A percentile compares a stretch with the other conserved stretches of the same genome.
These are phyloP conservation scores for Boletus semigastroideus DNA, from an alignment of 1,284 basidiomycete species.

Conservation along the genomic window DNA sequence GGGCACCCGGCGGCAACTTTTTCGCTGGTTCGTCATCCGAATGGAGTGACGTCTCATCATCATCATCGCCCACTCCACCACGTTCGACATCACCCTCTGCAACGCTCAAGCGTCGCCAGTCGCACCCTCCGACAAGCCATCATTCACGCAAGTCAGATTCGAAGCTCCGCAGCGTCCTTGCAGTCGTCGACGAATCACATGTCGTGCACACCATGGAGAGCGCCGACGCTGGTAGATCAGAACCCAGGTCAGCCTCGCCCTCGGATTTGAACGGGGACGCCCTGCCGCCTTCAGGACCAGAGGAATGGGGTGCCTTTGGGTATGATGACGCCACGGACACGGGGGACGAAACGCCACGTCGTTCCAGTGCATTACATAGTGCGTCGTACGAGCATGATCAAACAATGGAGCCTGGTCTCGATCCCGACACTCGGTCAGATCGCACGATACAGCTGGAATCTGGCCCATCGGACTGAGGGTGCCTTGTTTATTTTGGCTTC, in stretches of 20 bases:
- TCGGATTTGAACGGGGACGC: slow-evolving; percentile 27
- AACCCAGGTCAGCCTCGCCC: slow-evolving; percentile 11
- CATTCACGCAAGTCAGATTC: slow-evolving; percentile 59
- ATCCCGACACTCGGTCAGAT: slow-evolving; percentile 33
- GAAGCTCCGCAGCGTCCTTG: slow-evolving; percentile 63
- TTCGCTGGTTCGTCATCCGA: slow-evolving; percentile 47
- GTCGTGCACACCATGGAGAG: slow-evolving; percentile 14
- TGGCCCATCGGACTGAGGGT: slow-evolving; percentile 11
- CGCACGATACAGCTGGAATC: slow-evolving; percentile 30
- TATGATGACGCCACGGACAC: slow-evolving; percentile 43
- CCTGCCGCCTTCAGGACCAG: slow-evolving; percentile 17
- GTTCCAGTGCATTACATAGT: slow-evolving; percentile 37
- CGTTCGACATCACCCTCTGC: slow-evolving; percentile 44
- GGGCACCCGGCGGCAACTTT: slow-evolving; percentile 40
- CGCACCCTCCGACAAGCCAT: slow-evolving; percentile 44
- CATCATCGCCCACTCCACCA: slow-evolving; percentile 42
- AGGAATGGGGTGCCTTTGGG: slow-evolving; percentile 42
- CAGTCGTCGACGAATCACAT: slow-evolving; percentile 60
- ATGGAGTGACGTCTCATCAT: slow-evolving; percentile 50
- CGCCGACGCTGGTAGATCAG: slow-evolving; percentile 15
- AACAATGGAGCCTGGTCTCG: slow-evolving; percentile 25
- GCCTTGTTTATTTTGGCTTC: slow-evolving; percentile 12
- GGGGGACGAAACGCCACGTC: slow-evolving; percentile 49
- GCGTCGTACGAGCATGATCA: slow-evolving; percentile 29
- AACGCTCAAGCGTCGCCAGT: slow-evolving; percentile 47